Conservation (phyloP, 2,329 filamentous ascomycete genomes). For the Rhynchosporium agropyri region DNA sequence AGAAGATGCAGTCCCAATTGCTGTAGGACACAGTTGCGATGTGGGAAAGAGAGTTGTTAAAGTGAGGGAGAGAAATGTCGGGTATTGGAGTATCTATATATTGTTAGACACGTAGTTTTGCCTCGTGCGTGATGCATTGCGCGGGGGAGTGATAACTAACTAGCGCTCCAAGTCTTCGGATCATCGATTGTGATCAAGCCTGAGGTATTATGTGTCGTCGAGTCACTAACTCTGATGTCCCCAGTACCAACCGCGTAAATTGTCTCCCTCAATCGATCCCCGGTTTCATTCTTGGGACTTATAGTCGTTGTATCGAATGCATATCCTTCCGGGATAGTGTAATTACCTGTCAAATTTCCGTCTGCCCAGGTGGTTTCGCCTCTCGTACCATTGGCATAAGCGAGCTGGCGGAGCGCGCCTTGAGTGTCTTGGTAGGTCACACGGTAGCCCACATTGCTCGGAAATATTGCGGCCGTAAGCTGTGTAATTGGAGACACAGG, state of each 20-base stretch:
- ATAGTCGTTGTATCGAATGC: not conserved
- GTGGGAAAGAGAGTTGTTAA: not conserved
- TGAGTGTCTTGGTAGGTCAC: constrained; percentile 5
- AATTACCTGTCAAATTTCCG: not conserved
- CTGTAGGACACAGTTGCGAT: not conserved
- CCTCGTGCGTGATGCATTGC: not conserved
- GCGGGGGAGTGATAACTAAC: not conserved
- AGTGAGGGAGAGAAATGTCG: not conserved
- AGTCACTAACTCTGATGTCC: not conserved
- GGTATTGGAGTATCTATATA: not conserved
- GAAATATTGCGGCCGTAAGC: not conserved
- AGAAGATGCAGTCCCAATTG: constrained; percentile 9
- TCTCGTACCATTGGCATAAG: constrained; percentile 1
- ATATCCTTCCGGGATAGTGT: not conserved
- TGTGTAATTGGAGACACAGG: not conserved
- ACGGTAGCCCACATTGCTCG: constrained; percentile 4
- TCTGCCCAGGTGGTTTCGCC: not conserved
- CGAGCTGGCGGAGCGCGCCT: constrained; percentile 2
- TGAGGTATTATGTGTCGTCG: not conserved
- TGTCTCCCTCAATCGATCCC: not conserved
- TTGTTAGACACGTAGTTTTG: not conserved
- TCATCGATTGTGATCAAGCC: not conserved
- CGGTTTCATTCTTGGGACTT: not conserved
- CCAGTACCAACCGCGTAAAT: not conserved
- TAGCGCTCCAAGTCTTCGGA: not conserved